Base-by-base conservation (phyloP, 495 filamentous ascomycete genomes). In the Talaromyces ruber region DNA sequence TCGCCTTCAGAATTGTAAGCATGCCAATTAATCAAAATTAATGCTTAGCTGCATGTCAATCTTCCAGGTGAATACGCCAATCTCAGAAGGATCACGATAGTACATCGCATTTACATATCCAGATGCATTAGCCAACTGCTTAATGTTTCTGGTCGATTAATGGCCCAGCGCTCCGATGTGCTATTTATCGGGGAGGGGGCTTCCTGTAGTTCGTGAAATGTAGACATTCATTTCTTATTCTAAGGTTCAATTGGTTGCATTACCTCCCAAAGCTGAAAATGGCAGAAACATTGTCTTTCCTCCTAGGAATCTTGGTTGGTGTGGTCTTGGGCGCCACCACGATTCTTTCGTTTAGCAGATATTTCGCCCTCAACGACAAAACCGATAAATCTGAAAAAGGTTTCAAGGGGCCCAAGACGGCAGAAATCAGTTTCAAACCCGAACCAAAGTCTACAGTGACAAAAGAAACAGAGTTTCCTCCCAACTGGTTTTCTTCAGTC, bases 401-500 rank as follows among this genome's bases (percentile, higher is more conserved):
- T 21, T 47, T 21, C 43, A 22, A 43, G 39, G 11, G n/a, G n/a
- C 6, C 6, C 11, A 12, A 43, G n/a, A 16, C 9, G 2, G 39
- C 3, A 18, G n/a, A 59, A 21, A 59, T 25, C 14, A 59, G 3
- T 6, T 14, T 7, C 39, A 25, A n/a, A n/a, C 7, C n/a, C 6
- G 16, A 28, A 52, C 2, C n/a, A 0, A 18, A 29, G 12, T 21
- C 29, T 16, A 16, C 11, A 2, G 74, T 79, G 6, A 67, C 64
- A 9, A 77, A 79, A 62, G 74, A 76, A 58, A 65, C 72, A 0
- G 68, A 73, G 1, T 64, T 82, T 25, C 80, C 80, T 29, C 62
- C 65, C 9, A 75, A 76, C 34, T 84, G 80, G 79, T 80, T 75
- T 67, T 67, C 64, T 22, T 71, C 72, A 18, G 64, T 64, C 11